A percentile compares a stretch with the other conserved stretches of the same genome.
Evolutionary conservation across 345 rosid genomes (phyloP).

Genomic region (Eucalyptus microcorys): DNA sequence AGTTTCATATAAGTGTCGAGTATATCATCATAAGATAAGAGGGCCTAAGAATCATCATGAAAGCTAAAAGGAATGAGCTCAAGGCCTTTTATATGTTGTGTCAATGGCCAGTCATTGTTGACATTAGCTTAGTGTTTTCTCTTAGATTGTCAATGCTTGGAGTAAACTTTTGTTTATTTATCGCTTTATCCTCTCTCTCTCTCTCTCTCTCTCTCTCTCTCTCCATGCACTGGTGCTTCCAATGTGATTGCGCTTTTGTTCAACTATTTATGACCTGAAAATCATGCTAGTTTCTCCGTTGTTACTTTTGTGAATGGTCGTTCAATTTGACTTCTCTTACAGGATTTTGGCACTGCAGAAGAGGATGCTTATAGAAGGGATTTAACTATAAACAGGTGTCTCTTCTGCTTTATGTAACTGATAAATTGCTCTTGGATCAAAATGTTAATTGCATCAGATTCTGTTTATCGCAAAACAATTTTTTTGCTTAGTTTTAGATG

Average conservation of each 20-base stretch:
- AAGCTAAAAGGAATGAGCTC: neutral
- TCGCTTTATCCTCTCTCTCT: neutral
- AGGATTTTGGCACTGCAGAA: conserved; percentile 97
- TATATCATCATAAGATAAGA: neutral
- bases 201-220: neutral
- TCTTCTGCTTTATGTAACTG: too few species aligned
- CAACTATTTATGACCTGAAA: neutral
- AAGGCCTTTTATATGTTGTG: neutral
- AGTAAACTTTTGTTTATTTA: neutral
- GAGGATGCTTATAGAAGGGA: conserved; percentile 94
- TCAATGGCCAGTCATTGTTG: neutral
- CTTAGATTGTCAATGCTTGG: neutral
- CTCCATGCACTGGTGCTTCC: neutral
- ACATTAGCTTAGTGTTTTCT: neutral
- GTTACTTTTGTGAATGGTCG: neutral
- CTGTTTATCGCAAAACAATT: neutral
- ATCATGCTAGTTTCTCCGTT: neutral
- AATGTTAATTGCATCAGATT: neutral
- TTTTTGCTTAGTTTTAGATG: too few species aligned
- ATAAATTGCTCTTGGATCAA: neutral
- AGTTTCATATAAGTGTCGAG: neutral
- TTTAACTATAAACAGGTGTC: conserved; percentile 21
- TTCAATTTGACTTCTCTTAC: neutral
- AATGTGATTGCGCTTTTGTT: neutral
- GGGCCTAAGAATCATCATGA: neutral